Evolutionary conservation across 805 yeast species (phyloP), one percentile per base, ranked within the genome.

Genomic region (Lipomyces lipofer): DNA sequence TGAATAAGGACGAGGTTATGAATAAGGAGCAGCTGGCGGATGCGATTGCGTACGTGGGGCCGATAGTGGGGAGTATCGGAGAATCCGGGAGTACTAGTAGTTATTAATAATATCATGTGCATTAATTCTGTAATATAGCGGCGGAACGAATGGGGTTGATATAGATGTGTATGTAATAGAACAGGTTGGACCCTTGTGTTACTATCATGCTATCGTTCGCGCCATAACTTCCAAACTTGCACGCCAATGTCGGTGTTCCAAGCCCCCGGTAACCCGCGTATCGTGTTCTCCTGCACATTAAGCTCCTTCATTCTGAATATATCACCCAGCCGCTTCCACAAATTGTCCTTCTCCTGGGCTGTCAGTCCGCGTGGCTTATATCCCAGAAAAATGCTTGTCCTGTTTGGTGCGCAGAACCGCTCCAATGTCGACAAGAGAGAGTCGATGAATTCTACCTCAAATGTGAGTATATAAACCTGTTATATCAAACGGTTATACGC

Each of bases 301-400:
- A 56, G 30, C 9, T 17, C 19, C 15, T 52, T 19, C 49, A 51
- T 35, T 21, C n/a, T 9, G 22, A 54, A 57, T 12, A 3, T 15
- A 6, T 17, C 38, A 2, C 24, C 43, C 2, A 56, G 15, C n/a
- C 25, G 32, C 2, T 8, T 19, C 58, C 58, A 53, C 10, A 53
- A n/a, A 5, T 10, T 24, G 10, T 25, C 30, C 15, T 48, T 43
- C 29, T 57, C 61, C 15, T 52, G 39, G 9, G 28, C n/a, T 5
- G 59, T 33, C 13, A 54, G 29, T 15, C 61, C 61, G 9, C 61
- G 59, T 4, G 51, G 36, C 29, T 57, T 57, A 52, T 57, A 57
- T n/a, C 61, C 61, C n/a, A 57, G 19, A 29, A 43, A 54, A 4
- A 57, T 36, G 2, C 21, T 33, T 10, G 60, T 56, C 28, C 17